These are phyloP conservation scores for Dysphania ambrosioides DNA, from an alignment of 148 eudicot species.

Conservation along the genomic window DNA sequence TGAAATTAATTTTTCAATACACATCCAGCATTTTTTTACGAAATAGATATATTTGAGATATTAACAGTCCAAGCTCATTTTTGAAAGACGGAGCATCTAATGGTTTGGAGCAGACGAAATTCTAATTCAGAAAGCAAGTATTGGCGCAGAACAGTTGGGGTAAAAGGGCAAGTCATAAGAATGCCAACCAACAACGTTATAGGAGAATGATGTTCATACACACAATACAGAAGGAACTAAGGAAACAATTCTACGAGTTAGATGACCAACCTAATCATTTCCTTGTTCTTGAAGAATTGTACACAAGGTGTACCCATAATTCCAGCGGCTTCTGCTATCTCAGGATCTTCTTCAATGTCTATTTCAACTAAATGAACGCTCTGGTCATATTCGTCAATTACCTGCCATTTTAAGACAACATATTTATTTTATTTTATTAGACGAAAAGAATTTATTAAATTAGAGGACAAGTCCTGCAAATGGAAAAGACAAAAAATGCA, in stretches of 20 bases:
- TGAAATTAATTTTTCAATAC: no score
- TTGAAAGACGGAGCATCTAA: not conserved
- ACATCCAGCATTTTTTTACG: no score
- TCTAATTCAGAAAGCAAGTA: not conserved
- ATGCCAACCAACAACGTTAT: not conserved
- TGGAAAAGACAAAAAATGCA: not conserved
- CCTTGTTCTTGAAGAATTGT: conserved; percentile 96
- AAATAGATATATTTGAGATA: not conserved
- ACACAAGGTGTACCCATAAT: conserved; percentile 99
- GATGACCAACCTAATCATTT: conserved; percentile 72
- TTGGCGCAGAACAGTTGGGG: not conserved
- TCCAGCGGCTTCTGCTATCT: conserved; percentile 97
- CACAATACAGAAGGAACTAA: not conserved
- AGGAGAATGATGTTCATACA: not conserved
- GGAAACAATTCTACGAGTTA: conserved; percentile 2
- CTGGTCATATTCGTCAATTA: conserved; percentile 84
- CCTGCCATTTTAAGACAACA: conserved; percentile 45
- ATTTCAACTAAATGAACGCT: conserved; percentile 87
- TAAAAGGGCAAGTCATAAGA: not conserved
- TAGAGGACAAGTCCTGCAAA: not conserved
- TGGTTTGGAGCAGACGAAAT: not conserved
- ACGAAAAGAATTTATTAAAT: not conserved
- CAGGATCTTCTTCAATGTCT: conserved; percentile 93
- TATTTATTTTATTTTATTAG: not conserved
- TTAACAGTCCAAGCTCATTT: not conserved